Evolutionary conservation across 2,329 filamentous ascomycete genomes (phyloP).

Genomic region (Colletotrichum sp.): DNA sequence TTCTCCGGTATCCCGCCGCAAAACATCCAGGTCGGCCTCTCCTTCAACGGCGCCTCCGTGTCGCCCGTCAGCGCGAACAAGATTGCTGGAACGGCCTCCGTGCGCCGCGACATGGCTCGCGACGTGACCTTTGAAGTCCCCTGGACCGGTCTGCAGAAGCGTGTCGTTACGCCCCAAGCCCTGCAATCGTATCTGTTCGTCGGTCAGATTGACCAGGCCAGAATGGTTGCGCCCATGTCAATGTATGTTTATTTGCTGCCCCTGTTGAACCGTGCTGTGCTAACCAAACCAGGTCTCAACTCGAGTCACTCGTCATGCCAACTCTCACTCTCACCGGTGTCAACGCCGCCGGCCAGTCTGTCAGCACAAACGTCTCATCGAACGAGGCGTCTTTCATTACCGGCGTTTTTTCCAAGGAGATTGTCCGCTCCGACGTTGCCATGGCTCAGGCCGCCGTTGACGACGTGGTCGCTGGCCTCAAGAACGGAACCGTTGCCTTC

Average conservation of each 20-base stretch:
- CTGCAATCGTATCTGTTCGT: constrained; percentile 72
- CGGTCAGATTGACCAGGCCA: constrained; percentile 66
- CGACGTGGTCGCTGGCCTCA: constrained; percentile 47
- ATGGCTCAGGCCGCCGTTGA: constrained; percentile 56
- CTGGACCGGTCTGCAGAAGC: constrained; percentile 13
- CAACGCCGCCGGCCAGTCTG: constrained; percentile 52
- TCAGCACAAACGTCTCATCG: constrained; percentile 70
- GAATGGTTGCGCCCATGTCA: constrained; percentile 60
- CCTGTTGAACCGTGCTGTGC: not conserved
- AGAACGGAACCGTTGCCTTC: constrained; percentile 65
- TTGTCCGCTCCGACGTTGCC: constrained; percentile 56
- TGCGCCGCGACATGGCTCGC: constrained; percentile 25
- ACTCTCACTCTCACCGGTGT: constrained; percentile 69
- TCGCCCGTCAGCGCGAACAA: constrained; percentile 41
- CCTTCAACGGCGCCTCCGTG: constrained; percentile 60
- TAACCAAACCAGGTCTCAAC: constrained; percentile 48
- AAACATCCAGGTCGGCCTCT: constrained; percentile 60
- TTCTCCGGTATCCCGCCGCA: constrained; percentile 57
- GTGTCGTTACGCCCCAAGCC: constrained; percentile 38
- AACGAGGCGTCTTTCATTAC: constrained; percentile 75
- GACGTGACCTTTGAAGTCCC: constrained; percentile 1
- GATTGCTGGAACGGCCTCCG: constrained; percentile 26
- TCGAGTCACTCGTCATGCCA: constrained; percentile 71
- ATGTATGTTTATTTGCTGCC: constrained; percentile 54
- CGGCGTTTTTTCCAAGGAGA: constrained; percentile 69